Percentiles rank a stretch among this genome's conserved stretches.
Conservation (phyloP, 176 grass and related monocot genomes). For the Aegilops speltoides region DNA sequence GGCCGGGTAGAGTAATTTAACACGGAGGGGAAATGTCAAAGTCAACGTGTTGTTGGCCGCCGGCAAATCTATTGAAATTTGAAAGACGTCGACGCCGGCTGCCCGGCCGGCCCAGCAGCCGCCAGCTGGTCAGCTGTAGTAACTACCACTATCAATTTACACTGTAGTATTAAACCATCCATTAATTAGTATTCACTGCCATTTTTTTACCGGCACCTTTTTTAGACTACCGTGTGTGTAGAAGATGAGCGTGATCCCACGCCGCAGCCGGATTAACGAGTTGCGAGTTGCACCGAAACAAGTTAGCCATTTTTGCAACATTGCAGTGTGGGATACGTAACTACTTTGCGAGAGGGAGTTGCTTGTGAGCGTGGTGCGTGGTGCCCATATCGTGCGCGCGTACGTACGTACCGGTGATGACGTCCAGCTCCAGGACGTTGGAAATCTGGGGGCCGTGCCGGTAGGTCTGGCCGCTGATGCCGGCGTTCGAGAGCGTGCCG, state of each 20-base stretch:
- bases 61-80: constrained; percentile 23
- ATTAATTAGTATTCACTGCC: background rate
- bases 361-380: constrained; percentile 22
- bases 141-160: background rate
- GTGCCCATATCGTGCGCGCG: background rate
- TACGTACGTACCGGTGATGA: constrained; percentile 94
- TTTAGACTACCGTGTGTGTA: background rate
- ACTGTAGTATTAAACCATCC: background rate
- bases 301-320: background rate
- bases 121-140: background rate
- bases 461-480: constrained; percentile 79
- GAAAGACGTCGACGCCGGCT: constrained; percentile 34
- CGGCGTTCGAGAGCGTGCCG: constrained; percentile 93
- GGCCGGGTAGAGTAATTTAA: background rate
- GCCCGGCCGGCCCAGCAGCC: background rate
- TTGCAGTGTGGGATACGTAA: constrained; percentile 27
- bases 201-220: background rate
- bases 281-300: background rate
- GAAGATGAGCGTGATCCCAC: too few species aligned
- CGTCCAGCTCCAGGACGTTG: constrained; percentile 81
- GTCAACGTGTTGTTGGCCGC: constrained; percentile 11
- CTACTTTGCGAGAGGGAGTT: background rate
- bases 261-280: too few species aligned
- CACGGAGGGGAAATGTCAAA: background rate
- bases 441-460: constrained; percentile 81